Percentiles rank a stretch among this genome's conserved stretches.
Conservation (phyloP, 371 early-diverging fungal species). For the Coemansia sp. region DNA sequence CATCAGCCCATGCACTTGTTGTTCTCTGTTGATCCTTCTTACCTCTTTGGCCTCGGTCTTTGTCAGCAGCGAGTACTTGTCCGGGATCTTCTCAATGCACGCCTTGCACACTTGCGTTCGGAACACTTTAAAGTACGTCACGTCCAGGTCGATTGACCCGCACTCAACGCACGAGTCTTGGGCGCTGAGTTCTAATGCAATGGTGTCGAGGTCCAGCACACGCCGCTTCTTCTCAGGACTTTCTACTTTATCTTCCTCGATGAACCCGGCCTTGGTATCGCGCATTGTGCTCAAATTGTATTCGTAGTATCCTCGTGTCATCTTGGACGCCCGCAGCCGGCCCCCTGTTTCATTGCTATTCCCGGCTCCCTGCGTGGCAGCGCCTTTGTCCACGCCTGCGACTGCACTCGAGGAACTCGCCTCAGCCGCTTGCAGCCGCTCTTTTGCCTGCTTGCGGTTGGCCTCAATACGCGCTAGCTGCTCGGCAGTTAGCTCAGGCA, state of each 20-base stretch:
- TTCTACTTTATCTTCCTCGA: conserved; percentile 58
- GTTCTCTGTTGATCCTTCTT: not conserved
- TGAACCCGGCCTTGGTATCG: conserved; percentile 82
- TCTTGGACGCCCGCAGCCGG: conserved; percentile 27
- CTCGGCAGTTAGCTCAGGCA: conserved; percentile 23
- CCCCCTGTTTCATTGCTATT: not conserved
- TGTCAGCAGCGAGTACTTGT: conserved; percentile 88
- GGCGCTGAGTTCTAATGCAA: conserved; percentile 52
- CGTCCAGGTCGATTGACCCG: conserved; percentile 73
- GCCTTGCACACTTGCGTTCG: conserved; percentile 67
- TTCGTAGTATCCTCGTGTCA: conserved; percentile 60
- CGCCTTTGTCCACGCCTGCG: not conserved
- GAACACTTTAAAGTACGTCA: conserved; percentile 68
- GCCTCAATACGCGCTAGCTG: conserved; percentile 36
- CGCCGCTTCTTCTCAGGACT: conserved; percentile 38
- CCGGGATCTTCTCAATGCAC: conserved; percentile 73
- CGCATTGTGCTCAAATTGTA: conserved; percentile 77
- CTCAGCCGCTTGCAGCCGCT: conserved; percentile 9
- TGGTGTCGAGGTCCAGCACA: conserved; percentile 21
- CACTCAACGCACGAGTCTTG: conserved; percentile 78
- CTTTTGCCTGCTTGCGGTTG: conserved; percentile 34
- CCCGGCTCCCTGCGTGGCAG: too few relatives aligned
- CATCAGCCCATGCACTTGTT: not conserved
- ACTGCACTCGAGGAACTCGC: not conserved
- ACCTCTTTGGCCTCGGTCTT: conserved; percentile 81